phyloP scores from a whole-genome alignment of 257 asterid species.

The Marsdenia floribunda region DNA sequence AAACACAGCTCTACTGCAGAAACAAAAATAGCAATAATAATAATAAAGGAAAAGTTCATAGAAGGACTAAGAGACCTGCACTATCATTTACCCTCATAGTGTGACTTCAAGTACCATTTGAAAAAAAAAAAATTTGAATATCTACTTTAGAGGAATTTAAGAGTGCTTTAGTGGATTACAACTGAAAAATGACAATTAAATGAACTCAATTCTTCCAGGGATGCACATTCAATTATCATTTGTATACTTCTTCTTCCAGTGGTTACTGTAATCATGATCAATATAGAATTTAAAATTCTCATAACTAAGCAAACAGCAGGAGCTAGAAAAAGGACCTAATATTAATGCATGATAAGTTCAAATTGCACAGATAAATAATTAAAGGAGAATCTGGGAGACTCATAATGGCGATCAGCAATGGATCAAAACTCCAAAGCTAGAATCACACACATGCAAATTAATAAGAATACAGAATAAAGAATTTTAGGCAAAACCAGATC shows the following conservation, averaged over 20 bases:
- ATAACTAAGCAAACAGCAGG: not conserved
- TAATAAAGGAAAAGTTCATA: slow-evolving; percentile 15
- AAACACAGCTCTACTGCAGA: slow-evolving; percentile 23
- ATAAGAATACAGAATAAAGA: slow-evolving; percentile 24
- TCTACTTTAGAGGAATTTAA: not conserved
- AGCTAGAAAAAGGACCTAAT: not conserved
- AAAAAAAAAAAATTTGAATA: not conserved
- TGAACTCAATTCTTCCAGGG: not conserved
- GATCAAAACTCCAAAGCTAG: slow-evolving; percentile 31
- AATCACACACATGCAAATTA: slow-evolving; percentile 44
- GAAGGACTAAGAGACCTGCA: slow-evolving; percentile 17
- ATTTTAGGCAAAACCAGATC: slow-evolving; percentile 36
- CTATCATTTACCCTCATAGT: slow-evolving; percentile 11
- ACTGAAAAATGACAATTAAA: slow-evolving; percentile 12
- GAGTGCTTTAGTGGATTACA: not conserved
- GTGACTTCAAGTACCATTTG: not conserved
- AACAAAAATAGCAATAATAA: not conserved
- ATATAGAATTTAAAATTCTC: not conserved
- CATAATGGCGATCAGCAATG: slow-evolving; percentile 32
- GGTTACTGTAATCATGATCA: not conserved
- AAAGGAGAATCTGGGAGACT: not conserved
- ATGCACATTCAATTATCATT: not conserved
- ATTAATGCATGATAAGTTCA: slow-evolving; percentile 7
- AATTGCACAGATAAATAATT: not conserved
- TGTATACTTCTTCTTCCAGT: not conserved